phyloP scores from a whole-genome alignment of 2,329 filamentous ascomycete genomes.

The Colletotrichum plurivorum region DNA sequence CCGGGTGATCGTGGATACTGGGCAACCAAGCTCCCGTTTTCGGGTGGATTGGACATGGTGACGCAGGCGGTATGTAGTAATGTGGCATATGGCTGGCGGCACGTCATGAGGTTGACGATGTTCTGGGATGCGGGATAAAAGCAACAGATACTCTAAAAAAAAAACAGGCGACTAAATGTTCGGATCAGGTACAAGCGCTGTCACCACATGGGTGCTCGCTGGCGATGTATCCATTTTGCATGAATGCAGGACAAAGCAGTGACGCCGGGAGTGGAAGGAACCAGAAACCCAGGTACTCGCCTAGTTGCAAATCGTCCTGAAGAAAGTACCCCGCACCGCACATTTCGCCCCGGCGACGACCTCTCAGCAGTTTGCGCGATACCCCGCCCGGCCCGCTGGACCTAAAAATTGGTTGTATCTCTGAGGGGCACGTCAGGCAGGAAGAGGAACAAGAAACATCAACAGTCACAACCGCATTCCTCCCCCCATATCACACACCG shows the following conservation, averaged over 20 bases:
- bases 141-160: background rate
- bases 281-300: conserved; percentile 36
- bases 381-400: conserved; percentile 39
- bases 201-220: background rate
- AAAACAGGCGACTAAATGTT: conserved; percentile 9
- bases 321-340: conserved; percentile 38
- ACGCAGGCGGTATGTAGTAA: background rate
- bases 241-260: conserved; percentile 35
- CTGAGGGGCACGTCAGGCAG: conserved; percentile 38
- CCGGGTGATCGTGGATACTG: conserved; percentile 34
- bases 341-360: conserved; percentile 28
- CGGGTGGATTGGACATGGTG: conserved; percentile 8
- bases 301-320: conserved; percentile 25
- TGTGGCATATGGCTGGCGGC: background rate
- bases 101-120: conserved; percentile 5
- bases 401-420: conserved; percentile 36
- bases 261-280: conserved; percentile 35
- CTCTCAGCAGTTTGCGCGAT: conserved; percentile 30
- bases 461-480: conserved; percentile 34
- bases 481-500: conserved; percentile 39
- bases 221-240: conserved; percentile 12
- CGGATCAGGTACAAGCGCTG: conserved; percentile 19
- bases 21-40: conserved; percentile 9
- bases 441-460: conserved; percentile 39
- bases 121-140: background rate